A percentile compares a stretch with the other conserved stretches of the same genome.
phyloP scores from a whole-genome alignment of 768 basidiomycete species.

The Psilocybe azurescens region DNA sequence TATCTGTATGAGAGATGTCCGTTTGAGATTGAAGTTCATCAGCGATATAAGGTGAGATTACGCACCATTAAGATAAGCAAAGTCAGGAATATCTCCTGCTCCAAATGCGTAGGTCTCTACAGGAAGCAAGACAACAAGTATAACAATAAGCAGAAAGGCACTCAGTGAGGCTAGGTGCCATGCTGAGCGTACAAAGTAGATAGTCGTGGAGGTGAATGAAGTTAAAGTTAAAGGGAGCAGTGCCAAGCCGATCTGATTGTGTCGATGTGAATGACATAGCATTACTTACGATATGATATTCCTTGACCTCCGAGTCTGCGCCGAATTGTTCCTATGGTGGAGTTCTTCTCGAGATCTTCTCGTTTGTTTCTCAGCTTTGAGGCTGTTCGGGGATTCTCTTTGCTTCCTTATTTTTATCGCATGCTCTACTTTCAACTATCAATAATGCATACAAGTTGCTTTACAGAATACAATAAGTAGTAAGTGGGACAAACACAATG shows the following conservation, averaged over 20 bases:
- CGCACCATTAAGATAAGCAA: too few species aligned
- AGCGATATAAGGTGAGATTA: too few species aligned
- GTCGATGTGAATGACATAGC: slow-evolving; percentile 28
- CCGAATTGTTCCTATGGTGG: slow-evolving; percentile 66
- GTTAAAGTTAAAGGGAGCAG: slow-evolving; percentile 2
- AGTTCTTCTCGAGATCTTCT: slow-evolving; percentile 74
- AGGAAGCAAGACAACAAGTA: slow-evolving; percentile 48
- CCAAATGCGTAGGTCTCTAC: slow-evolving; percentile 56
- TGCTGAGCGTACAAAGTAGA: slow-evolving; percentile 16
- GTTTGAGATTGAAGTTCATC: too few species aligned
- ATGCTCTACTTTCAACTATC: slow-evolving; percentile 58
- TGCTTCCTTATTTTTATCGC: slow-evolving; percentile 77
- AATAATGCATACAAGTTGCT: too few species aligned
- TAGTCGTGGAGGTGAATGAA: background rate
- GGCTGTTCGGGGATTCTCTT: slow-evolving; percentile 75
- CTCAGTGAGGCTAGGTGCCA: slow-evolving; percentile 36
- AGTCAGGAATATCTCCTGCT: too few species aligned
- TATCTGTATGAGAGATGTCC: too few species aligned
- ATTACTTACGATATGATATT: slow-evolving; percentile 55
- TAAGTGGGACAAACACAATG: too few species aligned
- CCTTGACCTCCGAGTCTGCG: slow-evolving; percentile 64
- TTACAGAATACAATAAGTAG: too few species aligned
- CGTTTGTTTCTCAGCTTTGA: slow-evolving; percentile 64
- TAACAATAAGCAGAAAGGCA: slow-evolving; percentile 39
- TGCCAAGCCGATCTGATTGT: slow-evolving; percentile 24